phyloP scores from a whole-genome alignment of 164 flowering plant species.

The Amborella trichopoda region DNA sequence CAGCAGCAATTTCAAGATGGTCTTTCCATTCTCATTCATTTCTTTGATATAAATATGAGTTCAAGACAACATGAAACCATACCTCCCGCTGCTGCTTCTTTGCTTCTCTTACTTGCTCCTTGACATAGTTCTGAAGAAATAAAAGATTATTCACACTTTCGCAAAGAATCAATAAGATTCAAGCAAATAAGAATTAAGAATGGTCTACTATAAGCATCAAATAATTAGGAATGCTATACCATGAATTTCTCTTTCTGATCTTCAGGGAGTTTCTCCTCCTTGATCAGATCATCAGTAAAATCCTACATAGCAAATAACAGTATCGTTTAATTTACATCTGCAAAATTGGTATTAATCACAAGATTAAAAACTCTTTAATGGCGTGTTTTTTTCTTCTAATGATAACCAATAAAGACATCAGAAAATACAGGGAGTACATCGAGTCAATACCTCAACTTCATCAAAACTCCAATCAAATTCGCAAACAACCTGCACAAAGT shows the following conservation, averaged over 20 bases:
- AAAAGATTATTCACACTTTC: neutral
- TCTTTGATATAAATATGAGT: neutral
- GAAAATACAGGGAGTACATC: too few species aligned
- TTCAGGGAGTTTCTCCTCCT: constrained; percentile 49
- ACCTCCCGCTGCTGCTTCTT: constrained; percentile 85
- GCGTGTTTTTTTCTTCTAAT: too few species aligned
- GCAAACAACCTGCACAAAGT: constrained; percentile 51
- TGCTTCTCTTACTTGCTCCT: constrained; percentile 74
- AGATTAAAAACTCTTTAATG: too few species aligned
- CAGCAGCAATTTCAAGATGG: neutral
- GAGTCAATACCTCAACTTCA: constrained; percentile 55
- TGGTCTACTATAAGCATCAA: too few species aligned
- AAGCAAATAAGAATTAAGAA: too few species aligned
- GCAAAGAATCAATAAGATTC: too few species aligned
- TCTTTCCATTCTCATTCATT: neutral
- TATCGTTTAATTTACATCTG: too few species aligned
- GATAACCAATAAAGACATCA: too few species aligned
- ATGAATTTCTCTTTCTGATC: constrained; percentile 78
- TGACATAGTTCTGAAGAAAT: constrained; percentile 54
- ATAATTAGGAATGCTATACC: too few species aligned
- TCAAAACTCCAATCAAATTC: constrained; percentile 94
- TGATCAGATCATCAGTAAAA: constrained; percentile 48
- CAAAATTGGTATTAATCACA: too few species aligned
- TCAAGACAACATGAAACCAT: neutral
- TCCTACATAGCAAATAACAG: constrained; percentile 35